Conservation (phyloP, 1,284 basidiomycete genomes). For the Lentinus polychrous region DNA sequence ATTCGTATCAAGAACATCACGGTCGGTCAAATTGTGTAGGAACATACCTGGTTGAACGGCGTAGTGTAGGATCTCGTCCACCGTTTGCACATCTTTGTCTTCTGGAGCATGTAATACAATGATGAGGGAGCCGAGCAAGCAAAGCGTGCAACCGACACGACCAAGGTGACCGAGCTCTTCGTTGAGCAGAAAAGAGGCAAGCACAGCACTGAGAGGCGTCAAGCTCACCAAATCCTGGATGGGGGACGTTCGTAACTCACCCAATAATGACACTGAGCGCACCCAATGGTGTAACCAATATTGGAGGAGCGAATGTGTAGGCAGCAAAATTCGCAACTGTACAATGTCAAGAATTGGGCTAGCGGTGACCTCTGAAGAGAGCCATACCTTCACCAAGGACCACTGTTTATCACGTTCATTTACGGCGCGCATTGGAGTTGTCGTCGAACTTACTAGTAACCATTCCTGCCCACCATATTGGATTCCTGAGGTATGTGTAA, state of each 20-base stretch:
- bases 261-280: constrained; percentile 97
- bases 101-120: constrained; percentile 97
- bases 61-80: constrained; percentile 90
- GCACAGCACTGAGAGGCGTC: constrained; percentile 64
- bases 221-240: constrained; percentile 1
- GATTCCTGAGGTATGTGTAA: constrained; percentile 83
- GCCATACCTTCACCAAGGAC: constrained; percentile 79
- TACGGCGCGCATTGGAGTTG: neutral
- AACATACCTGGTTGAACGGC: constrained; percentile 81
- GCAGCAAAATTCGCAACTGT: constrained; percentile 98
- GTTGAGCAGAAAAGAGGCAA: constrained; percentile 89
- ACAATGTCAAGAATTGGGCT: neutral
- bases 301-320: constrained; percentile 96
- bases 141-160: constrained; percentile 87
- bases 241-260: constrained; percentile 36
- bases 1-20: no score
- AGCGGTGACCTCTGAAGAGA: neutral
- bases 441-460: constrained; percentile 66
- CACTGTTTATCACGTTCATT: constrained; percentile 42
- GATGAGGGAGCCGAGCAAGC: constrained; percentile 88
- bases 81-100: constrained; percentile 90
- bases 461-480: constrained; percentile 99
- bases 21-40: neutral
- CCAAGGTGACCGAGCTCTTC: constrained; percentile 95
- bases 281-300: constrained; percentile 93